Evolutionary conservation across 768 basidiomycete genomes (phyloP).

Genomic region (Suillus subalutaceus): DNA sequence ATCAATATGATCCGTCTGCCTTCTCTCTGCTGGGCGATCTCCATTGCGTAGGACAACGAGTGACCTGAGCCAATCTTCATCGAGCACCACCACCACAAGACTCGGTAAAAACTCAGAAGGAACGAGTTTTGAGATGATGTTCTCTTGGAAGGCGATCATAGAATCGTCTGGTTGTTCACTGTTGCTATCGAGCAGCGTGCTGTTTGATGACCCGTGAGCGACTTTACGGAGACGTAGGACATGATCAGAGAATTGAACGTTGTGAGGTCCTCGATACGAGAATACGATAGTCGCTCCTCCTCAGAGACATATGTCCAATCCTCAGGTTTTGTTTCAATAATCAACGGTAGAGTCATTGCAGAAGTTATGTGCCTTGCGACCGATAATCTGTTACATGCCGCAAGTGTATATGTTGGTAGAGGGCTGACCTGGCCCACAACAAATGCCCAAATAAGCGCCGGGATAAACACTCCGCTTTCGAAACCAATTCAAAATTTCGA

Average conservation of each 20-base stretch:
- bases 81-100: constrained; percentile 44
- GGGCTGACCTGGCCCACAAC: not conserved
- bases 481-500: not conserved
- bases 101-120: constrained; percentile 60
- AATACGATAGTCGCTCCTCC: constrained; percentile 91
- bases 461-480: too few species aligned
- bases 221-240: constrained; percentile 81
- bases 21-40: constrained; percentile 60
- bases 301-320: constrained; percentile 90
- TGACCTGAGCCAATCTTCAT: constrained; percentile 59
- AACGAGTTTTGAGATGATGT: constrained; percentile 68
- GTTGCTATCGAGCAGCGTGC: not conserved
- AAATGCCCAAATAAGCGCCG: not conserved
- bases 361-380: not conserved
- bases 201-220: not conserved
- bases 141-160: constrained; percentile 58
- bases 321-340: constrained; percentile 34
- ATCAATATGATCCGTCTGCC: constrained; percentile 62
- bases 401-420: not conserved
- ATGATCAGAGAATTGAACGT: constrained; percentile 57
- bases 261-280: constrained; percentile 65
- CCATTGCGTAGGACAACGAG: constrained; percentile 50
- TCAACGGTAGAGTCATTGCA: constrained; percentile 19
- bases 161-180: not conserved
- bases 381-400: not conserved